Percentiles rank a stretch among this genome's conserved stretches.
Conservation (phyloP, 352 stramenopile genomes). For the Globisporangium takayamanum region DNA sequence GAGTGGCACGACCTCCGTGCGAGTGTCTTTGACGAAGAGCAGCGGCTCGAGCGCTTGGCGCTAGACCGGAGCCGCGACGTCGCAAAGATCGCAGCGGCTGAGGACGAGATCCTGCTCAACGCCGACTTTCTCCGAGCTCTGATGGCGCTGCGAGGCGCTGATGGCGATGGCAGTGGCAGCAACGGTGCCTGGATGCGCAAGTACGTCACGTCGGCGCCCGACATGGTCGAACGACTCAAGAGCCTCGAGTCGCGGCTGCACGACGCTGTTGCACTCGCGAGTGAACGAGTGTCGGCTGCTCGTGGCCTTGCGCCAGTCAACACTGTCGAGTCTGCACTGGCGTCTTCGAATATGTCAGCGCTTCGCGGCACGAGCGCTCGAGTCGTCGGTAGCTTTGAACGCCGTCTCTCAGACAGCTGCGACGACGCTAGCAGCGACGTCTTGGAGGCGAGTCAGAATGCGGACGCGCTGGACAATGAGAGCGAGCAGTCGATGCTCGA, state of each 20-base stretch:
- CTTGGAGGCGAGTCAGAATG: neutral
- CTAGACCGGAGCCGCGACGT: conserved; percentile 29
- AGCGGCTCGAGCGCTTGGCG: conserved; percentile 28
- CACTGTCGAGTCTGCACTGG: neutral
- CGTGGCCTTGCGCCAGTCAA: too few species aligned
- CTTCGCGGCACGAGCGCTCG: neutral
- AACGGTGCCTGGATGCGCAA: conserved; percentile 30
- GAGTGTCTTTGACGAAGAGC: conserved; percentile 37
- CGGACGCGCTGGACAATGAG: neutral
- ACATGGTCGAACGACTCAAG: conserved; percentile 38
- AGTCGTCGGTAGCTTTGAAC: neutral
- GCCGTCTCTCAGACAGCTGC: neutral
- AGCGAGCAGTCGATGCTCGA: conserved; percentile 22
- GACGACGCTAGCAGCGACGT: neutral
- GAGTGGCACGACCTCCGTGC: conserved; percentile 51
- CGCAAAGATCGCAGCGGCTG: conserved; percentile 29
- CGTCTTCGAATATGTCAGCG: neutral
- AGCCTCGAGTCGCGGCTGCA: conserved; percentile 35
- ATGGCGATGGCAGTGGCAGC: neutral
- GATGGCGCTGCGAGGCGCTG: conserved; percentile 20
- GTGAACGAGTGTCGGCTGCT: neutral
- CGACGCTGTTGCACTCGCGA: conserved; percentile 16
- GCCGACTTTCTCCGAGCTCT: conserved; percentile 54
- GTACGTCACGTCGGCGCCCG: conserved; percentile 41
- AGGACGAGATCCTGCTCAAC: conserved; percentile 56